phyloP scores from a whole-genome alignment of 495 filamentous ascomycete genomes.

The Hypoxylon fuscum region DNA sequence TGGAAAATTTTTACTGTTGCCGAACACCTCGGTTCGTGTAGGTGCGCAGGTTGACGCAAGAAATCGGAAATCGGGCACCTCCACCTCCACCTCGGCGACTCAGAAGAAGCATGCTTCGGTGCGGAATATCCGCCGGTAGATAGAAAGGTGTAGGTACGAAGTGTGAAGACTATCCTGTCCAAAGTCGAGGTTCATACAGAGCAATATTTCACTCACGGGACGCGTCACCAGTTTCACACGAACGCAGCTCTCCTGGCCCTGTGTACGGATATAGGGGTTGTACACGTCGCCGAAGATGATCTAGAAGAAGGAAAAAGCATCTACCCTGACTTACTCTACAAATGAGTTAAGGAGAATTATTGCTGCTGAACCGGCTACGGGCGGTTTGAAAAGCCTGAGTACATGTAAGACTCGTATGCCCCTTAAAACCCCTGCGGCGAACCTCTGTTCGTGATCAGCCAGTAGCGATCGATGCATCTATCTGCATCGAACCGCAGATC shows the following conservation, averaged over 20 bases:
- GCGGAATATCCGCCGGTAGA: slow-evolving; percentile 11
- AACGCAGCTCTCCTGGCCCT: neutral
- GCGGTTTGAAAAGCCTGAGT: slow-evolving; percentile 4
- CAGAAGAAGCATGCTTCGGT: slow-evolving; percentile 4
- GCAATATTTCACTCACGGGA: neutral
- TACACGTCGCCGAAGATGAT: slow-evolving; percentile 26
- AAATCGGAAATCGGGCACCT: slow-evolving; percentile 6
- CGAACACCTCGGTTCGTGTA: slow-evolving; percentile 20
- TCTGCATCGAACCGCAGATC: slow-evolving; percentile 11
- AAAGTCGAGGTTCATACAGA: neutral
- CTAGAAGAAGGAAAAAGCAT: slow-evolving; percentile 16
- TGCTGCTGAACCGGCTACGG: neutral
- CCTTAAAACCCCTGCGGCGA: slow-evolving; percentile 11
- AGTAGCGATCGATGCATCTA: slow-evolving; percentile 13
- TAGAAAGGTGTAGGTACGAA: neutral
- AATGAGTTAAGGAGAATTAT: neutral
- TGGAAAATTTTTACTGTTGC: slow-evolving; percentile 2
- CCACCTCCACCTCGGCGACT: slow-evolving; percentile 7
- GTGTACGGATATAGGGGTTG: neutral
- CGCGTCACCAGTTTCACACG: neutral
- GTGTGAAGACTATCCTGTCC: slow-evolving; percentile 1
- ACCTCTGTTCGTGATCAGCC: slow-evolving; percentile 22
- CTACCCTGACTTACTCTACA: slow-evolving; percentile 1
- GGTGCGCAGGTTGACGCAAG: slow-evolving; percentile 7
- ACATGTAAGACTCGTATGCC: too few species aligned